A percentile compares a stretch with the other conserved stretches of the same genome.
These are phyloP conservation scores for Blepharisma stoltei DNA, from an alignment of 73 alveolate genomes.

Conservation along the genomic window DNA sequence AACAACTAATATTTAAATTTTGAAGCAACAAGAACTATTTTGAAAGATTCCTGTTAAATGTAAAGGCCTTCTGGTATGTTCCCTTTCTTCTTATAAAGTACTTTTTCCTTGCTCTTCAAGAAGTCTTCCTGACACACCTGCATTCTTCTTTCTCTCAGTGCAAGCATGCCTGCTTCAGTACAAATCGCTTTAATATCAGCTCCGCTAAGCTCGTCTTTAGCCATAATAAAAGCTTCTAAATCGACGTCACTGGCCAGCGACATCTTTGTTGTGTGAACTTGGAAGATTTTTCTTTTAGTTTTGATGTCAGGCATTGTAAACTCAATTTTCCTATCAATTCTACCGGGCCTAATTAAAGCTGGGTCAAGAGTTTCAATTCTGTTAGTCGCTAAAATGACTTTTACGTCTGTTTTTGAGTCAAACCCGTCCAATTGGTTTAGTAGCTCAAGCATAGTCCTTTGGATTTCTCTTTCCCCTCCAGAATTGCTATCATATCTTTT, in stretches of 20 bases:
- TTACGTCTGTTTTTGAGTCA: conserved; percentile 97
- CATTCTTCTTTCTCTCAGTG: conserved; percentile 99
- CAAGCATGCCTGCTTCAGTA: conserved; percentile 98
- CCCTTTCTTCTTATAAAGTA: conserved; percentile 98
- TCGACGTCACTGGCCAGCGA: conserved; percentile 94
- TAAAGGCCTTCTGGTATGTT: conserved; percentile 97
- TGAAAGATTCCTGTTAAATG: conserved; percentile 46
- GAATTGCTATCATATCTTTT: conserved; percentile 95
- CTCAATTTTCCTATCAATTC: conserved; percentile 99
- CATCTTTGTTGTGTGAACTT: conserved; percentile 97
- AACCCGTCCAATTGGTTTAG: conserved; percentile 98
- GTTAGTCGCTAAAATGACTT: conserved; percentile 97
- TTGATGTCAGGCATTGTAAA: conserved; percentile 97
- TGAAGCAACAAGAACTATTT: too few species aligned
- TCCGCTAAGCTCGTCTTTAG: conserved; percentile 95
- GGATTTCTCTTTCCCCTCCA: conserved; percentile 99
- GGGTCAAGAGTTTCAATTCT: conserved; percentile 99
- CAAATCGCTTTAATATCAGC: conserved; percentile 97
- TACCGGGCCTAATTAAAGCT: conserved; percentile 99
- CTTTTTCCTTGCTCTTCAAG: conserved; percentile 97
- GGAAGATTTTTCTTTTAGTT: conserved; percentile 97
- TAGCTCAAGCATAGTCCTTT: conserved; percentile 99
- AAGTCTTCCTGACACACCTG: conserved; percentile 92
- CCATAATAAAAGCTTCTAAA: conserved; percentile 96
- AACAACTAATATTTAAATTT: too few species aligned